Evolutionary conservation across 352 stramenopile species (phyloP).

Genomic region (Stramenopiles sp.): DNA sequence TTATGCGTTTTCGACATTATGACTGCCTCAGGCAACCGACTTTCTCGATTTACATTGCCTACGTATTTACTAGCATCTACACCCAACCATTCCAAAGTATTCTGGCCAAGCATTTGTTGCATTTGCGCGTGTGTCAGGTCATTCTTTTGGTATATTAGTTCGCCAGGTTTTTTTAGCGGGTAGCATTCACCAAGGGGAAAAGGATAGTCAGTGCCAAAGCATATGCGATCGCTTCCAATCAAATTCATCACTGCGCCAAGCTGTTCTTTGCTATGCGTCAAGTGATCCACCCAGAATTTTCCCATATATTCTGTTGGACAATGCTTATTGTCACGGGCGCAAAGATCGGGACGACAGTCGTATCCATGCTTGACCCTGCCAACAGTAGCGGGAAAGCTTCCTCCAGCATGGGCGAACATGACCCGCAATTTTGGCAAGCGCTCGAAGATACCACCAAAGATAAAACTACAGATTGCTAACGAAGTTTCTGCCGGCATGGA

Average conservation of each 20-base stretch:
- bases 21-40: too few relatives aligned
- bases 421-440: constrained; percentile 22
- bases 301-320: constrained; percentile 19
- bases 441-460: constrained; percentile 22
- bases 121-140: too few relatives aligned
- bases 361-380: constrained; percentile 22
- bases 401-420: constrained; percentile 21
- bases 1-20: too few relatives aligned
- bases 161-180: too few relatives aligned
- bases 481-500: constrained; percentile 21
- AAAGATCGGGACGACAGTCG: constrained; percentile 13
- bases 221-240: constrained; percentile 18
- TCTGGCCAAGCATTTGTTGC: too few relatives aligned
- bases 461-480: constrained; percentile 19
- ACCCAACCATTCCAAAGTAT: too few relatives aligned
- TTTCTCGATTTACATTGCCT: too few relatives aligned
- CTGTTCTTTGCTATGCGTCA: constrained; percentile 17
- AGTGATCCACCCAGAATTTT: constrained; percentile 19
- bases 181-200: constrained; percentile 23
- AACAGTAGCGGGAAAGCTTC: constrained; percentile 20
- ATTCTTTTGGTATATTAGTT: too few relatives aligned
- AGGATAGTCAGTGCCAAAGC: constrained; percentile 24
- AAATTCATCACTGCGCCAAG: constrained; percentile 21
- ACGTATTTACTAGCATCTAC: too few relatives aligned
- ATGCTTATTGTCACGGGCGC: constrained; percentile 13